These are phyloP conservation scores for Aotearoamyces nothofagi DNA, from an alignment of 2,329 filamentous ascomycete species.

Conservation along the genomic window DNA sequence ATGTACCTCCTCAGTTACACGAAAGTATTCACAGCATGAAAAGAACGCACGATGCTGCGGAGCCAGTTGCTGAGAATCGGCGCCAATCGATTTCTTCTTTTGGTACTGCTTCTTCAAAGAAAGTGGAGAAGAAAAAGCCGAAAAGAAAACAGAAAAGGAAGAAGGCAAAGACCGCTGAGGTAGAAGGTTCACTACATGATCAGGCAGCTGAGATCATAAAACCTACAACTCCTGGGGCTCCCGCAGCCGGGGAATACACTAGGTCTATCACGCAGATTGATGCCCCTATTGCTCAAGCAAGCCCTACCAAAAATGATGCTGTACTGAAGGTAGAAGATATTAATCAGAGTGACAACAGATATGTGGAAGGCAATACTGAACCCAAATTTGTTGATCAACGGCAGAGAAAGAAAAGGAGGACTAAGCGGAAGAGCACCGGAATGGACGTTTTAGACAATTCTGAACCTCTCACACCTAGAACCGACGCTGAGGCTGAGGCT, in stretches of 20 bases:
- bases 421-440: neutral
- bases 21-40: neutral
- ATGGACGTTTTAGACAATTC: neutral
- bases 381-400: neutral
- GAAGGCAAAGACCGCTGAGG: neutral
- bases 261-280: neutral
- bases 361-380: neutral
- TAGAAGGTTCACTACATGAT: no score
- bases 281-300: neutral
- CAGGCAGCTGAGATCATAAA: no score
- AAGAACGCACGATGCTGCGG: no score
- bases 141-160: neutral
- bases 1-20: neutral
- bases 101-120: neutral
- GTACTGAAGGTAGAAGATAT: neutral
- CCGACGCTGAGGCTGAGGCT: conserved; percentile 1
- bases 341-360: neutral
- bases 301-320: neutral
- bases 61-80: no score
- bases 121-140: neutral
- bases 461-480: neutral
- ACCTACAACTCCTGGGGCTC: no score
- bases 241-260: neutral
- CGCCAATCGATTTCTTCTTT: no score
- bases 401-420: neutral